Evolutionary conservation across 1,139 yeast species (phyloP), one percentile per base, ranked within the genome.

Genomic region (Diutina scorzettiae): DNA sequence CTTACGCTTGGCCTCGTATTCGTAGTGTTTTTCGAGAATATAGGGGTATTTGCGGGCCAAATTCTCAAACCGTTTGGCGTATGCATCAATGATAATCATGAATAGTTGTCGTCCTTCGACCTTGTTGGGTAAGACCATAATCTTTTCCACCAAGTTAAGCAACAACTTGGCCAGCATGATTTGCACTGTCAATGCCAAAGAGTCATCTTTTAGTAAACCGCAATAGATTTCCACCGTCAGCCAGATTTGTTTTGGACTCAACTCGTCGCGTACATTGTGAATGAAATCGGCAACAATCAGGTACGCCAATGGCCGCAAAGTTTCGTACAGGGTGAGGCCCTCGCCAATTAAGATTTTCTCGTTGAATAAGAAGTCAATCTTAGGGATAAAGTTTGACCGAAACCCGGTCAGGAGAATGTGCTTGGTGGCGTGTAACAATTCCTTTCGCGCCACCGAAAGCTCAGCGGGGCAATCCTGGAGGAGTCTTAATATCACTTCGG

Each of bases 381-480:
- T 86, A 2, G 96, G 87, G 40, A 91, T 69, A 55, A 93, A 93
- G 37, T 85, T 73, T 2, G 78, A 66, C 49, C 95, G 73, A 56
- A 85, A 85, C 21, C 89, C 87, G 0, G 97, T 89, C 4, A 95
- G 84, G 43, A 93, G 64, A 20, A 93, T 86, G 55, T 93, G 98
- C 54, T 98, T 73, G 4, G 96, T 86, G 0, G 97, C 96, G 49
- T 91, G 97, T 34, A 93, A 66, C 40, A 93, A 64, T 59, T 93
- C 99, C 56, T 91, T 87, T 53, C 98, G 69, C 0, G 96, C 95
- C 4, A 89, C 81, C 2, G 95, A 83, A 41, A 87, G 66, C 57
- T 91, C 97, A n/a, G 95, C 81, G 4, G 99, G 98, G 56, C 97
- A 91, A 57, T 93, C 98, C 58, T 87, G 95, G 40, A 93, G 65